Conservation (phyloP, 371 early-diverging fungal species). For the Circinella minor region DNA sequence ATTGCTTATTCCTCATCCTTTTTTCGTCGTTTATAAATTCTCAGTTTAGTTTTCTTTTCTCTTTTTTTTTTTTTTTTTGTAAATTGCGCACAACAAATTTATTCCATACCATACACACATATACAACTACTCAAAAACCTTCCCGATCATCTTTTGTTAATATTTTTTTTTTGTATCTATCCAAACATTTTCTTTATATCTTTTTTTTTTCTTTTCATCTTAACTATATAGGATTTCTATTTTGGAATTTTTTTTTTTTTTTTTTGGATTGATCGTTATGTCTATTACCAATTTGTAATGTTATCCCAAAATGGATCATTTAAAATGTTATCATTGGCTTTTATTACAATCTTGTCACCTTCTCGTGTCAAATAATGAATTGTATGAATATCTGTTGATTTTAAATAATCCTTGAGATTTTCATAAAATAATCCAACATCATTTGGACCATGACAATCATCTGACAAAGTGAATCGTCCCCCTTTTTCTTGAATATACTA, state of each 20-base stretch:
- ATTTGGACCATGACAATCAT: conserved; percentile 91
- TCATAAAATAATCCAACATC: conserved; percentile 88
- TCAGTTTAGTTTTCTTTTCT: neutral
- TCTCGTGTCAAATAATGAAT: conserved; percentile 51
- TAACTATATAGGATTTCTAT: too few relatives aligned
- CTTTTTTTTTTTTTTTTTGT: neutral
- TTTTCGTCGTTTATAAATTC: too few relatives aligned
- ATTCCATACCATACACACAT: conserved; percentile 4
- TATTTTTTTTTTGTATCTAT: conserved; percentile 6
- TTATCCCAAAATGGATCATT: conserved; percentile 44
- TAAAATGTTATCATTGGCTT: conserved; percentile 34
- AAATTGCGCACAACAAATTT: neutral
- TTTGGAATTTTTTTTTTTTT: neutral
- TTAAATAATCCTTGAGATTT: conserved; percentile 57
- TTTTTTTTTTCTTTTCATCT: neutral
- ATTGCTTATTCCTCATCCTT: neutral
- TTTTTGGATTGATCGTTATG: neutral
- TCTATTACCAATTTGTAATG: conserved; percentile 31
- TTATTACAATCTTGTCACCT: conserved; percentile 20
- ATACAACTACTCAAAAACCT: too few relatives aligned
- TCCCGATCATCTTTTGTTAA: neutral
- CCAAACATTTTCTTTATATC: neutral
- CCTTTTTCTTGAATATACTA: conserved; percentile 68
- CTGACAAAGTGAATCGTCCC: conserved; percentile 85
- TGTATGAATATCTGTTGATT: conserved; percentile 45